Evolutionary conservation across 2,329 filamentous ascomycete species (phyloP).

Genomic region (Cladosporium cucumerinum): DNA sequence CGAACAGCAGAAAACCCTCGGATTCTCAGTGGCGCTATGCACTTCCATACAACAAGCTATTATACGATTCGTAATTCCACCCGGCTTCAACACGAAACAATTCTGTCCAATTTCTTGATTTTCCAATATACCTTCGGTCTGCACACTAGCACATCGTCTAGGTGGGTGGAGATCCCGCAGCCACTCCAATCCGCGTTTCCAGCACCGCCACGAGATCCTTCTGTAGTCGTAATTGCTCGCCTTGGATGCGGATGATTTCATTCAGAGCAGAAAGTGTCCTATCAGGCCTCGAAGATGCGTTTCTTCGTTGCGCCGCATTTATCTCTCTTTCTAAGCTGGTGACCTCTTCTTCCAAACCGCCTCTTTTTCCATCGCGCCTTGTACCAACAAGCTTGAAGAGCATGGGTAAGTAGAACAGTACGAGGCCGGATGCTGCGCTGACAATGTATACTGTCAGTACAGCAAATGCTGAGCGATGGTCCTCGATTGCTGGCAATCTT

Average conservation of each 20-base stretch:
- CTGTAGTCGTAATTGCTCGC: not conserved
- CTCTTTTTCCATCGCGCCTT: not conserved
- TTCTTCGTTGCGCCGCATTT: not conserved
- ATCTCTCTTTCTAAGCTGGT: not conserved
- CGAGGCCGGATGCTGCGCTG: not conserved
- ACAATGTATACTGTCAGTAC: not conserved
- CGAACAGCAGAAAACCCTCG: too few relatives aligned
- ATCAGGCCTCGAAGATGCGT: not conserved
- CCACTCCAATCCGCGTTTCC: not conserved
- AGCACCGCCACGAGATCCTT: not conserved
- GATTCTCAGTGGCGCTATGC: too few relatives aligned
- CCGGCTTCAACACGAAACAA: too few relatives aligned
- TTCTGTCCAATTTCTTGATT: too few relatives aligned
- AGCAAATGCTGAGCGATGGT: not conserved
- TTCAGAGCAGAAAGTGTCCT: not conserved
- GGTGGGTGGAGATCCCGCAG: not conserved
- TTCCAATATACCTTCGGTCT: too few relatives aligned
- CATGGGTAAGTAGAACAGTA: not conserved
- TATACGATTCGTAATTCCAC: too few relatives aligned
- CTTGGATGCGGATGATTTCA: not conserved
- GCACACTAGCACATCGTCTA: too few relatives aligned
- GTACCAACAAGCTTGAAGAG: not conserved
- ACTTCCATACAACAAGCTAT: too few relatives aligned
- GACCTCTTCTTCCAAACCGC: not conserved
- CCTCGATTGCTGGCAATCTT: not conserved